These are phyloP conservation scores for Nemania abortiva DNA, from an alignment of 2,329 filamentous ascomycete species.

Conservation along the genomic window DNA sequence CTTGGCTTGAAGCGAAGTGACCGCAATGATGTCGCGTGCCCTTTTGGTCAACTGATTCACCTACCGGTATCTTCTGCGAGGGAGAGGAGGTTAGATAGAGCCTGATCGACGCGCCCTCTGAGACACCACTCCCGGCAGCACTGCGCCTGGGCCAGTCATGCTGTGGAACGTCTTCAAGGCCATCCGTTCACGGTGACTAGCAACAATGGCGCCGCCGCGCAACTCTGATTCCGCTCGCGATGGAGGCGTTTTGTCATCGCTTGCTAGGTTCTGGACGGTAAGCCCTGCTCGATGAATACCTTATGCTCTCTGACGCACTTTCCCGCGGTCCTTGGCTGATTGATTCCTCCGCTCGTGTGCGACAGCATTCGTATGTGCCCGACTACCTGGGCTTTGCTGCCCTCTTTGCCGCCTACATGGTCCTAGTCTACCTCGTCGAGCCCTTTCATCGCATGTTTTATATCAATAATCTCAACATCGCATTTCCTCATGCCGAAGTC, in stretches of 20 bases:
- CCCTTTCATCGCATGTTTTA: conserved; percentile 97
- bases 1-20: conserved; percentile 1
- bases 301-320: neutral
- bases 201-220: conserved; percentile 56
- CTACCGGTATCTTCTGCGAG: neutral
- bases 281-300: conserved; percentile 32
- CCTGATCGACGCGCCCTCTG: conserved; percentile 3
- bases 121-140: neutral
- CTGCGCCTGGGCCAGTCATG: conserved; percentile 49
- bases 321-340: conserved; percentile 1
- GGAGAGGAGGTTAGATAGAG: neutral
- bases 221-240: conserved; percentile 41
- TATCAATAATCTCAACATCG: conserved; percentile 84
- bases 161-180: conserved; percentile 54
- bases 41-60: conserved; percentile 1
- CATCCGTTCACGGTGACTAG: conserved; percentile 59
- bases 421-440: conserved; percentile 76
- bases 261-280: conserved; percentile 64
- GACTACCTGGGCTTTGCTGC: conserved; percentile 86
- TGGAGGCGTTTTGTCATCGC: conserved; percentile 48
- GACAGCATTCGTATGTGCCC: conserved; percentile 82
- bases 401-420: conserved; percentile 75
- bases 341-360: conserved; percentile 36
- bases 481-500: conserved; percentile 85
- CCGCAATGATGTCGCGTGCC: conserved; percentile 31